These are phyloP conservation scores for Coemansia sp. DNA, from an alignment of 192 early-diverging fungal genomes.

Conservation along the genomic window DNA sequence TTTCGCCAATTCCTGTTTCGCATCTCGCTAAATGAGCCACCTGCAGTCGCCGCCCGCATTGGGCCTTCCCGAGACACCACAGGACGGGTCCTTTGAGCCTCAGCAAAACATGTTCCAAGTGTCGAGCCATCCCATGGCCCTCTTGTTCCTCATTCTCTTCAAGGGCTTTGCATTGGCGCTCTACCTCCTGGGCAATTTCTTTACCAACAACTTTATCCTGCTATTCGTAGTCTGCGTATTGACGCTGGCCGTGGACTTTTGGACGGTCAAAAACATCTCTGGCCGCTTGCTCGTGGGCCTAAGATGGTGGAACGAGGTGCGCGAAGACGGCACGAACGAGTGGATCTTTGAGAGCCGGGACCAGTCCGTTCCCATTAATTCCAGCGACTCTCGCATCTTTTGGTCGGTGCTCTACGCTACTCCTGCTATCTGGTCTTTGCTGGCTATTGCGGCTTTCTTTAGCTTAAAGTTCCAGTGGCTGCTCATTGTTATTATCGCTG, in stretches of 20 bases:
- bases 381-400: conserved; percentile 88
- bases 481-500: conserved; percentile 80
- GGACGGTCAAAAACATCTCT: conserved; percentile 98
- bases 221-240: conserved; percentile 91
- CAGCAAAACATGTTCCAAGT: conserved; percentile 50
- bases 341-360: conserved; percentile 97
- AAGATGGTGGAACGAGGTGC: conserved; percentile 99
- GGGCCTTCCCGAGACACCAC: background rate
- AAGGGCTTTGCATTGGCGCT: conserved; percentile 75
- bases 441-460: conserved; percentile 72
- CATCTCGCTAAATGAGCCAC: background rate
- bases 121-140: conserved; percentile 78
- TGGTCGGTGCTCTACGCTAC: conserved; percentile 89
- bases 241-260: conserved; percentile 94
- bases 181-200: conserved; percentile 82
- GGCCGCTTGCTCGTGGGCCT: conserved; percentile 94
- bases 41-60: background rate
- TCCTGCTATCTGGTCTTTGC: conserved; percentile 73
- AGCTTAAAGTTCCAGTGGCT: conserved; percentile 78
- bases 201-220: conserved; percentile 83
- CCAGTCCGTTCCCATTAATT: conserved; percentile 65
- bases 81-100: conserved; percentile 8
- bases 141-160: conserved; percentile 90
- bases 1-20: background rate
- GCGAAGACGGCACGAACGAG: conserved; percentile 89